Percentiles rank a stretch among this genome's conserved stretches.
These are phyloP conservation scores for Colletotrichum graminicola DNA, from an alignment of 2,329 filamentous ascomycete species.

Conservation along the genomic window DNA sequence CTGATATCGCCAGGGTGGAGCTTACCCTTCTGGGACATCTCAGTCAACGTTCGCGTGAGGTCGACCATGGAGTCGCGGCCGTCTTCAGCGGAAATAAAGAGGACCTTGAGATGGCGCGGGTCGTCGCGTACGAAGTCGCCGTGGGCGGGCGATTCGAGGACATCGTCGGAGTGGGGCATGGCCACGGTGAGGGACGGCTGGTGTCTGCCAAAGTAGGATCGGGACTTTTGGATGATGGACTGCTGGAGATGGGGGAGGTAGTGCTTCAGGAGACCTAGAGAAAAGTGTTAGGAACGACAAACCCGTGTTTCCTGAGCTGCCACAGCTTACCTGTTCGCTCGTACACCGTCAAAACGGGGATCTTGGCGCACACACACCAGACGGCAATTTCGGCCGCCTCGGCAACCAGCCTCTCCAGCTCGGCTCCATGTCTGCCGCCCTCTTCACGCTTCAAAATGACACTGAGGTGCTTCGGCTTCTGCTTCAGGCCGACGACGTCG, in stretches of 20 bases:
- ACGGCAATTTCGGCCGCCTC: constrained; percentile 92
- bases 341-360: constrained; percentile 89
- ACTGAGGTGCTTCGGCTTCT: constrained; percentile 87
- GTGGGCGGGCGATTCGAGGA: constrained; percentile 48
- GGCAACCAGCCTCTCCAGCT: constrained; percentile 85
- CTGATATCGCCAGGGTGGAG: constrained; percentile 85
- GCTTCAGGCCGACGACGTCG: constrained; percentile 81
- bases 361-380: constrained; percentile 92
- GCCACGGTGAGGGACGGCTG: constrained; percentile 76
- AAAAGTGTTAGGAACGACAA: constrained; percentile 39
- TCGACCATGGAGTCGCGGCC: constrained; percentile 95
- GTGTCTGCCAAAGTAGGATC: constrained; percentile 85
- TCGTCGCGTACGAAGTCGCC: constrained; percentile 44
- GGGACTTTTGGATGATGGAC: constrained; percentile 82
- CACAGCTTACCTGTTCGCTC: constrained; percentile 81
- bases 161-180: constrained; percentile 58
- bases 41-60: constrained; percentile 90
- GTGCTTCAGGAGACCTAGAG: constrained; percentile 84
- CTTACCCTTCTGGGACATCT: constrained; percentile 94
- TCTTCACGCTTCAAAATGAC: constrained; percentile 83
- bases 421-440: constrained; percentile 76
- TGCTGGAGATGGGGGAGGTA: constrained; percentile 89
- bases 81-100: constrained; percentile 89
- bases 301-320: background rate
- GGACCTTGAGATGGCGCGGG: constrained; percentile 66